Evolutionary conservation across 768 basidiomycete genomes (phyloP), one percentile per base, ranked within the genome.

Genomic region (Podaxis sp.): DNA sequence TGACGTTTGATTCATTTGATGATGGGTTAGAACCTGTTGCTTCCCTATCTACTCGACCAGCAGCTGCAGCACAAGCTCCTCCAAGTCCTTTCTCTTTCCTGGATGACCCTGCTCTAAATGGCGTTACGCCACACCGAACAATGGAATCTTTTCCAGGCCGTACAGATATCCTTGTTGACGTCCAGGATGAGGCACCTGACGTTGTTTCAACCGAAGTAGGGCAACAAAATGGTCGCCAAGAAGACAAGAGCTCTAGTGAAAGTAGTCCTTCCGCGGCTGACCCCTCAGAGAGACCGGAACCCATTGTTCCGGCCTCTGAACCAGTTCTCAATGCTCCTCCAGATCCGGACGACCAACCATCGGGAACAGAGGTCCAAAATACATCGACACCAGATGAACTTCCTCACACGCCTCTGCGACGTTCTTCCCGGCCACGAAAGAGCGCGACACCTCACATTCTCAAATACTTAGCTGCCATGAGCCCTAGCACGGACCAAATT

Each of bases 371-470:
- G 6, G 13, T 4, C 24, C 51, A 1, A 15, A 24, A 9, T 19
- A 49, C 48, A 44, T 19, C 52, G 6, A 11, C 49, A 17, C 36
- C 59, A 2, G 60, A 64, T 11, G 68, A 69, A 2, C 28, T 57
- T 42, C 65, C 65, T 12, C 61, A 66, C 24, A 74, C 72, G 17
- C 76, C 77, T 22, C 62, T 76, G 19, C 73, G 77, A 58, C 71
- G 74, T 53, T 79, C 80, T n/a, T 72, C 71, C n/a, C 76, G 78
- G 61, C 77, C 77, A 28, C 74, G 75, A 48, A 74, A 74, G 40
- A 80, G 78, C 65, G 63, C 68, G 17, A 70, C 68, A 24, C 75
- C 74, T 5, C 61, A 57, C 30, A 22, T 39, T 7, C 46, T 63
- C 38, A 51, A 72, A 63, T 64, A 68, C 66, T 59, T 63, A 65